phyloP scores from a whole-genome alignment of 2,329 filamentous ascomycete species.

The Colletotrichum liaoningense region DNA sequence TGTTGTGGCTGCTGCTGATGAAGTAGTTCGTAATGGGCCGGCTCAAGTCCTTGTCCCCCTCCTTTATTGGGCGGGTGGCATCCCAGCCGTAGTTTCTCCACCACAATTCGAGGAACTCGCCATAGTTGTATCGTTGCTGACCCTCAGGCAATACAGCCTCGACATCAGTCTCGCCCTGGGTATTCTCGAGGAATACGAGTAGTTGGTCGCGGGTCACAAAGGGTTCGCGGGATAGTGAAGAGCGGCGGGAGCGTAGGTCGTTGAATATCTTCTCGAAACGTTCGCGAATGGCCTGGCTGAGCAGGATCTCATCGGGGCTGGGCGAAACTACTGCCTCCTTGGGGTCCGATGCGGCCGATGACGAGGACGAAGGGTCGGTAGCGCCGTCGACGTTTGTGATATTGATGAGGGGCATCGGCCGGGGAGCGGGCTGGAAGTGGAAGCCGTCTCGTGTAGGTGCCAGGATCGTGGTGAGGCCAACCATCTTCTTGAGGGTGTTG shows the following conservation, averaged over 20 bases:
- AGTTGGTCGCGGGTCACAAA: conserved; percentile 52
- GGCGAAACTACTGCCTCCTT: conserved; percentile 10
- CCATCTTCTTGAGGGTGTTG: conserved; percentile 45
- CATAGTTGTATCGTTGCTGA: conserved; percentile 56
- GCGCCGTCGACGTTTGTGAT: conserved; percentile 35
- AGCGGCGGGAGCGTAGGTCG: conserved; percentile 50
- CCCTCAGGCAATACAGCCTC: conserved; percentile 44
- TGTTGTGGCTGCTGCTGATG: conserved; percentile 95
- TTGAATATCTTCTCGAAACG: conserved; percentile 62
- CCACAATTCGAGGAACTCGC: conserved; percentile 64
- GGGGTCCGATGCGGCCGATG: conserved; percentile 25
- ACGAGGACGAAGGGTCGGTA: conserved; percentile 27
- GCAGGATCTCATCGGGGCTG: conserved; percentile 47
- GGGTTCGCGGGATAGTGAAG: conserved; percentile 42
- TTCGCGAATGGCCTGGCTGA: conserved; percentile 61
- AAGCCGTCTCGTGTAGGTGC: conserved; percentile 43
- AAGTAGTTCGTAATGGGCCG: conserved; percentile 89
- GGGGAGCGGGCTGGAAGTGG: conserved; percentile 38
- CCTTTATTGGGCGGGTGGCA: conserved; percentile 55
- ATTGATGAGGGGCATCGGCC: conserved; percentile 33
- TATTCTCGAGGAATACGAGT: conserved; percentile 58
- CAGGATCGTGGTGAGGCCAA: conserved; percentile 47
- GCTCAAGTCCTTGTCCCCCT: conserved; percentile 65
- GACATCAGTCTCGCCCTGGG: conserved; percentile 57
- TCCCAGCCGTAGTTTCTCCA: conserved; percentile 55